Conservation (phyloP, 495 filamentous ascomycete species). For the Aspergillus leporis region DNA sequence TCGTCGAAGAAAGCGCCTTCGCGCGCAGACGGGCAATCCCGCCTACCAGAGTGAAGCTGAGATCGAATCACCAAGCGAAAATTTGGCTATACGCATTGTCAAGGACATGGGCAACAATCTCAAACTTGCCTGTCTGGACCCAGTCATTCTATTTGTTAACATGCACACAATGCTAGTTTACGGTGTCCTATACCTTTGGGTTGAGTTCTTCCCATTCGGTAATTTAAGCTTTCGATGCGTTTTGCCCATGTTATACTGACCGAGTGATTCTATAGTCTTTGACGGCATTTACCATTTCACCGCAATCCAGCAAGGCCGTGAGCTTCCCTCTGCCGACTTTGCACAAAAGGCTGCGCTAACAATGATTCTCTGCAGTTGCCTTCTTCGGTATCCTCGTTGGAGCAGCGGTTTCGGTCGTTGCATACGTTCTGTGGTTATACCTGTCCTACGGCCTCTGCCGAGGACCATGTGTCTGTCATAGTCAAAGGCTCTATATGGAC, state of each 20-base stretch:
- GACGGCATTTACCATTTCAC: slow-evolving; percentile 18
- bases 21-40: slow-evolving; percentile 16
- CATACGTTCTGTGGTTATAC: background rate
- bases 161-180: slow-evolving; percentile 20
- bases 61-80: background rate
- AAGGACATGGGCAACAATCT: slow-evolving; percentile 12
- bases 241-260: background rate
- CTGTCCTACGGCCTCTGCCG: too few relatives aligned
- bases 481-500: too few relatives aligned
- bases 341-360: too few relatives aligned
- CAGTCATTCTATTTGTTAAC: slow-evolving; percentile 21
- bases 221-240: slow-evolving; percentile 8
- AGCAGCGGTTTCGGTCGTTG: background rate
- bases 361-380: background rate
- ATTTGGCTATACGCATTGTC: background rate
- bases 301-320: slow-evolving; percentile 15
- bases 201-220: slow-evolving; percentile 21
- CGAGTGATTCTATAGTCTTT: too few relatives aligned
- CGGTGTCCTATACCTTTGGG: slow-evolving; percentile 18
- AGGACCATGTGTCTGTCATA: too few relatives aligned
- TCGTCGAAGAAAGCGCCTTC: slow-evolving; percentile 47
- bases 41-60: background rate
- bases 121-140: slow-evolving; percentile 16
- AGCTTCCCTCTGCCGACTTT: too few relatives aligned
- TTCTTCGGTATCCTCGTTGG: background rate